Evolutionary conservation across 2,329 filamentous ascomycete genomes (phyloP), one percentile per base, ranked within the genome.

Genomic region (Claviceps purpurea): DNA sequence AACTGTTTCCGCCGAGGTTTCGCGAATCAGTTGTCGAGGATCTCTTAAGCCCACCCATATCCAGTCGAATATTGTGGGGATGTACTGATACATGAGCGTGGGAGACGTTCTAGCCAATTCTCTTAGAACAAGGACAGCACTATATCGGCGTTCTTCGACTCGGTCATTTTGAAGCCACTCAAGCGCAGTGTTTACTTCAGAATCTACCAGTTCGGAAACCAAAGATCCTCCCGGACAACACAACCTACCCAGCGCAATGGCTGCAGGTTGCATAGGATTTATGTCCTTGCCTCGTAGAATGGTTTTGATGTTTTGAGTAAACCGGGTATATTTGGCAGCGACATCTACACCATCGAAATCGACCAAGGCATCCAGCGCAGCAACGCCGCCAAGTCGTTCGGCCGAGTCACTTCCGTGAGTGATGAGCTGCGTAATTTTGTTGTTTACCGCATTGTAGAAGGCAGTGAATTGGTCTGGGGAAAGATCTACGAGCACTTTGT

Each of bases 151-250:
- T 64, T 91, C 91, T 71, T 98, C 93, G 60, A 95, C 84, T 58
- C 91, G 81, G 65, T 97, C 94, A 48, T 90, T 90, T 65, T 97
- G 91, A 53, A 98, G 79, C 87, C 90, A 97, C 71, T 98, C 93
- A 51, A 98, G 76, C 2, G 94, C 90, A 18, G 89, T 93, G 67
- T 96, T 94, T 56, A 97, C 90, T 69, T 98, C 91, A 51, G 89
- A 91, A 64, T 98, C 93, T 53, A 98, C 93, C 51, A 98, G 75
- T 68, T 97, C 91, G 7, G 91, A 94, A 45, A 95, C 95, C 57
- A 97, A 76, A 37, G 93, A 90, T 55, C 93, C 93, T 56, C 93
- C 93, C 0, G 93, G 93, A 59, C 88, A 84, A 56, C 91, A 95
- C 54, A 98, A 78, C 64, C 90, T 87, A 46, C 93, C 93, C 30